These are phyloP conservation scores for Fraxinus baroniana DNA, from an alignment of 305 asterid genomes.

Conservation along the genomic window DNA sequence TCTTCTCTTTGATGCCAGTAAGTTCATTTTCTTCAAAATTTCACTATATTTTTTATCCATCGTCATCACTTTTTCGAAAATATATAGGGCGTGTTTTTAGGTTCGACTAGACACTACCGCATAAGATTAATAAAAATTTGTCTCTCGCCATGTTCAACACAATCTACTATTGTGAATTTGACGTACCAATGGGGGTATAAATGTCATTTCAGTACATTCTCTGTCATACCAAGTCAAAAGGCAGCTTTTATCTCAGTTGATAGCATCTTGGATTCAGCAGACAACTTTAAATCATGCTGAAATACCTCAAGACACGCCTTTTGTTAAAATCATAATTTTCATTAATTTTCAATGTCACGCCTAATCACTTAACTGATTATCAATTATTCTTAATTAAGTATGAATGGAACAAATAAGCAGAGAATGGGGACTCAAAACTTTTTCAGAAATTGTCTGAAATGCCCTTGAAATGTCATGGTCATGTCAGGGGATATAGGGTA, in stretches of 20 bases:
- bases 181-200: background rate
- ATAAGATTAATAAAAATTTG: too few relatives aligned
- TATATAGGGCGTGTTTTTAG: background rate
- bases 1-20: conserved; percentile 87
- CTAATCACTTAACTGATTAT: conserved; percentile 37
- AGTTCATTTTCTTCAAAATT: conserved; percentile 24
- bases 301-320: conserved; percentile 36
- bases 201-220: conserved; percentile 16
- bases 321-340: conserved; percentile 23
- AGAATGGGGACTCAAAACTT: conserved; percentile 26
- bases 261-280: conserved; percentile 44
- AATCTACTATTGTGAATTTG: background rate
- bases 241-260: conserved; percentile 48
- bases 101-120: background rate
- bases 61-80: too few relatives aligned
- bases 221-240: conserved; percentile 40
- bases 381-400: conserved; percentile 2
- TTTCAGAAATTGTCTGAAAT: conserved; percentile 54
- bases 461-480: conserved; percentile 65
- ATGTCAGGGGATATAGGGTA: conserved; percentile 31
- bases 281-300: conserved; percentile 32
- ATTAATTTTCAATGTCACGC: conserved; percentile 71
- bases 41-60: background rate
- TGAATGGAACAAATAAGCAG: conserved; percentile 18
- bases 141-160: background rate